A percentile compares a stretch with the other conserved stretches of the same genome.
Evolutionary conservation across 176 grass and related monocot species (phyloP).

Genomic region (Oryza rufipogon): DNA sequence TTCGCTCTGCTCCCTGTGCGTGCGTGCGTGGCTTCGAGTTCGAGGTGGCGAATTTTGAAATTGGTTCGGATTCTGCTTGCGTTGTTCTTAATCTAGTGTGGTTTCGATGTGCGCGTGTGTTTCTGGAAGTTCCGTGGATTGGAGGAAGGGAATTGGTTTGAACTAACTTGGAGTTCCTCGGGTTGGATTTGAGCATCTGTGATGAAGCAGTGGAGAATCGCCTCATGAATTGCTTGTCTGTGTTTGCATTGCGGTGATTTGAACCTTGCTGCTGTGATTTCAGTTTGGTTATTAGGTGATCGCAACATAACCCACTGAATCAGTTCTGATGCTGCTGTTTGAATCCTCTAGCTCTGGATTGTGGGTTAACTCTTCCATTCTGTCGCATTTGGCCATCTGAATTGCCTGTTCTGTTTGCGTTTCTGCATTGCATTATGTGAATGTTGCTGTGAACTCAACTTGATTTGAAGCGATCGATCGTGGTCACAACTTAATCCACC

Average conservation of each 20-base stretch:
- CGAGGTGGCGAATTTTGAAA: neutral
- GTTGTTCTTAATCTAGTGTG: conserved; percentile 5
- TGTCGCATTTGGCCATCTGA: conserved; percentile 17
- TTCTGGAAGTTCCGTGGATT: conserved; percentile 5
- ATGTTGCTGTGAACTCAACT: neutral
- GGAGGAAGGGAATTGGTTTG: neutral
- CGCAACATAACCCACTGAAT: neutral
- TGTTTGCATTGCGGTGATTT: neutral
- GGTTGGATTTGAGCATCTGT: conserved; percentile 7
- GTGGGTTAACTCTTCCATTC: neutral
- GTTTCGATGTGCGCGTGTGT: neutral
- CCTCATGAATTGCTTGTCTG: conserved; percentile 2
- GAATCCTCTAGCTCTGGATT: neutral
- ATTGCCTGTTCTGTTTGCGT: neutral
- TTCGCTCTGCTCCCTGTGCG: neutral
- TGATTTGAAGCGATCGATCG: conserved; percentile 39
- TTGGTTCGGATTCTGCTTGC: neutral
- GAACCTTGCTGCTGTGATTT: neutral
- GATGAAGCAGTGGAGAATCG: neutral
- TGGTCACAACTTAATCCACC: neutral
- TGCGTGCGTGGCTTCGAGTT: conserved; percentile 13
- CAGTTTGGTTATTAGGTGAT: conserved; percentile 27
- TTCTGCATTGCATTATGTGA: neutral
- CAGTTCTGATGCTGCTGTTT: neutral
- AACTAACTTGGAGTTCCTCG: neutral